Conservation (phyloP, 78 protist genomes). For the Chrysochromulina tobinii region DNA sequence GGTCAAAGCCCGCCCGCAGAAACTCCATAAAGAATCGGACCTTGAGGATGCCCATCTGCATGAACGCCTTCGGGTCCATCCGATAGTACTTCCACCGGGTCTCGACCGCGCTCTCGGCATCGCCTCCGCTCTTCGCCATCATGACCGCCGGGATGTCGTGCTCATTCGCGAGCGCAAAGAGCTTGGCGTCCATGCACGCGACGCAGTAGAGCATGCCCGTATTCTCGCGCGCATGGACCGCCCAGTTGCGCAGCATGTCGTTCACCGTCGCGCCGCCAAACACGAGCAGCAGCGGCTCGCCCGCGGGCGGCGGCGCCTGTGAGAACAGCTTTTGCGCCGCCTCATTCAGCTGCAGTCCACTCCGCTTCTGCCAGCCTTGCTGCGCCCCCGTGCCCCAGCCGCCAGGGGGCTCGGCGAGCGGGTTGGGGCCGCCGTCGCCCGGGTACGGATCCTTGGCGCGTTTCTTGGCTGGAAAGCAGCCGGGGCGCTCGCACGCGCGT, state of each 20-base stretch:
- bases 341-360: not conserved
- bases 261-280: slow-evolving; percentile 6
- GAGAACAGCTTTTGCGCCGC: not conserved
- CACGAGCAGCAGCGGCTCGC: slow-evolving; percentile 4
- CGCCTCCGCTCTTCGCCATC: not conserved
- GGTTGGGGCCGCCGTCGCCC: not conserved
- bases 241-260: slow-evolving; percentile 29
- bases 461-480: not conserved
- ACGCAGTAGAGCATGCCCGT: not conserved
- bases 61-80: slow-evolving; percentile 3
- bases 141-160: not conserved
- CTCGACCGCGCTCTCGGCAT: not conserved
- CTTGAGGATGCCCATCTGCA: not conserved
- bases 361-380: not conserved
- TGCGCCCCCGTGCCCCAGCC: not conserved
- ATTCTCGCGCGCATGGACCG: not conserved
- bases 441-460: not conserved
- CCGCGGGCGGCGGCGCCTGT: not conserved
- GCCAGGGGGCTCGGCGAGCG: not conserved
- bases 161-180: not conserved
- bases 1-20: not conserved
- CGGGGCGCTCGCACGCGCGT: not conserved
- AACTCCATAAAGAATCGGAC: not conserved
- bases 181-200: not conserved
- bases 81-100: slow-evolving; percentile 9